A percentile compares a stretch with the other conserved stretches of the same genome.
phyloP scores from a whole-genome alignment of 179 eudicot species.

The Carnegiea gigantea region DNA sequence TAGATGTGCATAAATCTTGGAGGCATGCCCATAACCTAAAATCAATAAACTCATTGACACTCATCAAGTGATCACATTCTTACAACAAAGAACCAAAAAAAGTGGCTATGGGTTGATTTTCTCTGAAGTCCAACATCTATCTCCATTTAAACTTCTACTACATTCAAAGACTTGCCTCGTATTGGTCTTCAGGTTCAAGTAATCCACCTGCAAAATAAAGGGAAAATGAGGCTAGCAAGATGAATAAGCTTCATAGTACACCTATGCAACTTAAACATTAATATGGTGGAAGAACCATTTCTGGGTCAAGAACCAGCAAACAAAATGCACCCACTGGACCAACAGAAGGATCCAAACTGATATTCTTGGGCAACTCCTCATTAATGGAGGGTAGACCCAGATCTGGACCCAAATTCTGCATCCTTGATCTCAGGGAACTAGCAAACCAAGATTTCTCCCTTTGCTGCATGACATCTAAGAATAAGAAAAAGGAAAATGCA shows the following conservation, averaged over 20 bases:
- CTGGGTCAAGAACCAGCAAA: constrained; percentile 75
- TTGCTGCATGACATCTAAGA: constrained; percentile 46
- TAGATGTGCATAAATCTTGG: constrained; percentile 9
- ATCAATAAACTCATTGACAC: neutral
- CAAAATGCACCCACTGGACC: constrained; percentile 74
- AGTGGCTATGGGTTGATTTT: constrained; percentile 45
- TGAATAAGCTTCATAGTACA: constrained; percentile 6
- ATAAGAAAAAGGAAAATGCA: neutral
- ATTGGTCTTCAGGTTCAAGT: constrained; percentile 75
- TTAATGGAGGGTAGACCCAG: constrained; percentile 69
- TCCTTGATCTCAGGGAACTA: constrained; percentile 63
- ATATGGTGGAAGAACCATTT: constrained; percentile 45
- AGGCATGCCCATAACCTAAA: neutral
- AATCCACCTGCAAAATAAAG: constrained; percentile 64
- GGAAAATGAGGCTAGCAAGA: constrained; percentile 13
- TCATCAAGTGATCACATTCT: constrained; percentile 4
- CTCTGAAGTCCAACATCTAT: constrained; percentile 55
- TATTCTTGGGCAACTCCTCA: constrained; percentile 38
- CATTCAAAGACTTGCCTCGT: constrained; percentile 45
- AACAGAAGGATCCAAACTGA: constrained; percentile 58
- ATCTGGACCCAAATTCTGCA: constrained; percentile 79
- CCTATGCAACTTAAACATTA: neutral
- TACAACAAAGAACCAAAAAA: neutral
- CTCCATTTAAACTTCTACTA: constrained; percentile 36
- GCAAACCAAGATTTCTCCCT: constrained; percentile 91